These are phyloP conservation scores for Albugo candida DNA, from an alignment of 352 stramenopile genomes.

Conservation along the genomic window DNA sequence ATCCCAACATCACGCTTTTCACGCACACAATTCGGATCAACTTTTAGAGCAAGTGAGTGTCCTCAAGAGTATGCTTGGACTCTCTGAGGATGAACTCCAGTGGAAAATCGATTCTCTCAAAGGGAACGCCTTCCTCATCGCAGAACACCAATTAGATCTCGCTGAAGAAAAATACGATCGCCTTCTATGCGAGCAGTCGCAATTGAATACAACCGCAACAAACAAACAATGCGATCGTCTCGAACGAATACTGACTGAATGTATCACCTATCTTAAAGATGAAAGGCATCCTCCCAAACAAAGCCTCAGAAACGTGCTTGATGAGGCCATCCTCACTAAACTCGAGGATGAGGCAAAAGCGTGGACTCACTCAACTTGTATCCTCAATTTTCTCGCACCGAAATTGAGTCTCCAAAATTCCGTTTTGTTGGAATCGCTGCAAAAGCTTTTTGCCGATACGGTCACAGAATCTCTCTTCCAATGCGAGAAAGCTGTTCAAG, in stretches of 20 bases:
- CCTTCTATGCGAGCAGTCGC: constrained; percentile 37
- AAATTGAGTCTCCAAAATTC: constrained; percentile 10
- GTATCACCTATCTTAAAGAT: constrained; percentile 26
- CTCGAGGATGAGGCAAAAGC: constrained; percentile 27
- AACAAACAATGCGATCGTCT: constrained; percentile 30
- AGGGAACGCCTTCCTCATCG: constrained; percentile 45
- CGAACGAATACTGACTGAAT: constrained; percentile 12
- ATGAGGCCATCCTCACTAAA: constrained; percentile 20
- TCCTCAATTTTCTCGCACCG: constrained; percentile 17
- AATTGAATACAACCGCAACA: constrained; percentile 25
- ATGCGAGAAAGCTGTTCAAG: constrained; percentile 15
- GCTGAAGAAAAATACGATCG: constrained; percentile 53
- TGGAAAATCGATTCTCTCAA: constrained; percentile 64
- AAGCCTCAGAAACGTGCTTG: constrained; percentile 18
- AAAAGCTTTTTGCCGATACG: constrained; percentile 24
- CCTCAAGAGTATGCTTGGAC: constrained; percentile 43
- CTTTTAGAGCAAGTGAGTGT: constrained; percentile 55
- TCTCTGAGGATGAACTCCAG: constrained; percentile 56
- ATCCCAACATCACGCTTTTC: neutral
- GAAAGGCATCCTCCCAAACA: constrained; percentile 20
- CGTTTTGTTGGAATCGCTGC: constrained; percentile 11
- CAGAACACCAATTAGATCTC: constrained; percentile 23
- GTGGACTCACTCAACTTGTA: constrained; percentile 13
- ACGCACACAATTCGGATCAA: constrained; percentile 22
- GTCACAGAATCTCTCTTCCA: neutral